Percentiles rank a stretch among this genome's conserved stretches.
Evolutionary conservation across 164 flowering plant species (phyloP).

Genomic region (Annona squamosa): DNA sequence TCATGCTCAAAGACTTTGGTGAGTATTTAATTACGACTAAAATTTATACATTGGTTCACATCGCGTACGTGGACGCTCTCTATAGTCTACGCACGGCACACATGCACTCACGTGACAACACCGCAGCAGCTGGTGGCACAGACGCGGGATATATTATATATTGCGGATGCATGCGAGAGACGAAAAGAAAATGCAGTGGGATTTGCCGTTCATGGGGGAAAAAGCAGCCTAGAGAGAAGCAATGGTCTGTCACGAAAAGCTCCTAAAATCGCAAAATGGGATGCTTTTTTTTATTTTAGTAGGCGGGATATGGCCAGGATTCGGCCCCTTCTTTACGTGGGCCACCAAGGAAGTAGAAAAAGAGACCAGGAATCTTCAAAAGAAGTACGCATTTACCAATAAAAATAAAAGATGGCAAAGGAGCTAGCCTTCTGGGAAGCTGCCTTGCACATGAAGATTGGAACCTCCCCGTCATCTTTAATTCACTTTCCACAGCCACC

Average conservation of each 20-base stretch:
- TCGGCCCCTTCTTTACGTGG: not conserved
- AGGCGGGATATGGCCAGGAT: not conserved
- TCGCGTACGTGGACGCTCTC: no score
- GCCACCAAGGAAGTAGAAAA: not conserved
- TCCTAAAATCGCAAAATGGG: not conserved
- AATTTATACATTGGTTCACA: no score
- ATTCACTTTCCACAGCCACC: not conserved
- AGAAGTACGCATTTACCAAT: constrained; percentile 14
- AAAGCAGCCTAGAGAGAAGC: not conserved
- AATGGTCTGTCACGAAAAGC: not conserved
- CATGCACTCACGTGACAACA: no score
- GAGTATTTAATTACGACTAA: no score
- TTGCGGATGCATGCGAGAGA: no score
- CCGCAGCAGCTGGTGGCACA: no score
- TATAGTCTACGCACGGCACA: no score
- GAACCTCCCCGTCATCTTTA: not conserved
- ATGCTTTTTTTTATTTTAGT: not conserved
- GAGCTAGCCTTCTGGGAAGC: no score
- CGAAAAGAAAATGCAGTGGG: not conserved
- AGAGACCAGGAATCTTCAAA: constrained; percentile 15
- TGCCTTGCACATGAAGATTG: constrained; percentile 28
- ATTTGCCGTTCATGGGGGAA: not conserved
- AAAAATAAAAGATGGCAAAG: constrained; percentile 4
- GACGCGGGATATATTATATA: no score
- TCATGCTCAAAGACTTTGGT: no score